These are phyloP conservation scores for Ailanthus altissimus DNA, from an alignment of 345 rosid species.

Conservation along the genomic window DNA sequence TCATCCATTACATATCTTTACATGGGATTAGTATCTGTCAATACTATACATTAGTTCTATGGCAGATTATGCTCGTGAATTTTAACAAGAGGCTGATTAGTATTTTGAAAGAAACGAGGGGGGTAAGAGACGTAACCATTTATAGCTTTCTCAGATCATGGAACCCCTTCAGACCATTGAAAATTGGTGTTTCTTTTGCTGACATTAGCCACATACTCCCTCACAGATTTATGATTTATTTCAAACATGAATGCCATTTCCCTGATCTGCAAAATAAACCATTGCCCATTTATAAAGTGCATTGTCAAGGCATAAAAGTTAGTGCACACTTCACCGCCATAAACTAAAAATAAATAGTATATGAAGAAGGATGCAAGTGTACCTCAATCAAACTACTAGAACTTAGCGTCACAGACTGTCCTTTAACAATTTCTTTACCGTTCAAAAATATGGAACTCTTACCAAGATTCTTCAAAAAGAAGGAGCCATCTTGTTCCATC, in stretches of 20 bases:
- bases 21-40: not conserved
- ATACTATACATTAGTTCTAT: not conserved
- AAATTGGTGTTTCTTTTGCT: constrained; percentile 34
- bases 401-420: constrained; percentile 39
- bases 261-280: constrained; percentile 55
- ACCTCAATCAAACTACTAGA: constrained; percentile 67
- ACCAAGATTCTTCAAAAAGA: constrained; percentile 68
- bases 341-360: not conserved
- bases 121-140: constrained; percentile 9
- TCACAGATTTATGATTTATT: constrained; percentile 51
- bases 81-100: not conserved
- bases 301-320: not conserved
- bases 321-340: not conserved
- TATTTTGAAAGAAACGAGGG: not conserved
- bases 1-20: not conserved
- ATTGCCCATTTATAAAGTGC: not conserved
- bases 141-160: constrained; percentile 22
- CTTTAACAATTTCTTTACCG: constrained; percentile 52
- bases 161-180: constrained; percentile 42
- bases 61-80: not conserved
- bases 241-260: constrained; percentile 61
- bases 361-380: constrained; percentile 14
- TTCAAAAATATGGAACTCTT: constrained; percentile 53
- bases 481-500: constrained; percentile 63
- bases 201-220: constrained; percentile 35